These are phyloP conservation scores for Neoboletus magnificus DNA, from an alignment of 768 basidiomycete species.

Conservation along the genomic window DNA sequence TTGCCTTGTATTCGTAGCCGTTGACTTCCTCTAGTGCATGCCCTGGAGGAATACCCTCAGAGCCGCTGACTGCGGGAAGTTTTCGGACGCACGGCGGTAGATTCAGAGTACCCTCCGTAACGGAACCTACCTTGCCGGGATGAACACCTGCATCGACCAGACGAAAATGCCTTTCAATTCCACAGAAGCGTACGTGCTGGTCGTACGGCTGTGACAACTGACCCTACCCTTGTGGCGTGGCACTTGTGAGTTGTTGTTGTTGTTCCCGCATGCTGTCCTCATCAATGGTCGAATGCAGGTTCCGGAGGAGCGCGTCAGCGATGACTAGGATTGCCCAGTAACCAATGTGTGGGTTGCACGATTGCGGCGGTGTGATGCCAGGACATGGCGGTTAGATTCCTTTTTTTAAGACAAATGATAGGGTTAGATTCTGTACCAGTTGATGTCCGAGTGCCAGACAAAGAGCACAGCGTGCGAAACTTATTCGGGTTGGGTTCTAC, in stretches of 20 bases:
- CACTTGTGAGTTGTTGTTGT: neutral
- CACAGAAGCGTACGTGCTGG: neutral
- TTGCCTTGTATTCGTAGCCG: neutral
- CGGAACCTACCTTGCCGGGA: neutral
- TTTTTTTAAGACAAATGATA: too few relatives aligned
- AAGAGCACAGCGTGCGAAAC: neutral
- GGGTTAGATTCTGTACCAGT: neutral
- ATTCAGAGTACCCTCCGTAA: constrained; percentile 23
- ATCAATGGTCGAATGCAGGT: neutral
- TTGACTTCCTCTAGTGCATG: neutral
- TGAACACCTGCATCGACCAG: too few relatives aligned
- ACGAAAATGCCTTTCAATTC: neutral
- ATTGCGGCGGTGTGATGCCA: neutral
- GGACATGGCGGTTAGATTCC: neutral
- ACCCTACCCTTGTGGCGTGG: neutral
- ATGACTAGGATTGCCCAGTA: neutral
- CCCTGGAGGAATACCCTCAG: neutral
- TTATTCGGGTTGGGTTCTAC: too few relatives aligned
- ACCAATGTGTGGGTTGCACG: neutral
- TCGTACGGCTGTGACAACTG: neutral
- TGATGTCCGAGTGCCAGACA: neutral
- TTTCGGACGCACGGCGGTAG: neutral
- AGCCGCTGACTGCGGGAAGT: constrained; percentile 21
- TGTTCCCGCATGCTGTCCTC: neutral
- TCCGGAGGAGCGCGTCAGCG: neutral